phyloP scores from a whole-genome alignment of 345 rosid genomes.

The Ceriops decandra region DNA sequence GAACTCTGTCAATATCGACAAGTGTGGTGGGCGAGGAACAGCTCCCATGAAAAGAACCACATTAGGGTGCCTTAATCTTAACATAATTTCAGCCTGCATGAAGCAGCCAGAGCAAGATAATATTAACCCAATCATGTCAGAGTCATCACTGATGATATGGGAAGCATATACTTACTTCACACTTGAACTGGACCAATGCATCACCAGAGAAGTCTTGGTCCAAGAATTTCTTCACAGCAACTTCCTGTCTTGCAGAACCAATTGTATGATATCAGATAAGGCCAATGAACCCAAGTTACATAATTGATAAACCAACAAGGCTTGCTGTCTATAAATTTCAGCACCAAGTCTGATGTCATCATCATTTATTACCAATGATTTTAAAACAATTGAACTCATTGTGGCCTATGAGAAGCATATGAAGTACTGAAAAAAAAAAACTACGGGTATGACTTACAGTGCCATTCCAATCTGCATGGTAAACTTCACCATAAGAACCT shows the following conservation, averaged over 20 bases:
- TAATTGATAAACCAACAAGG: conserved; percentile 1
- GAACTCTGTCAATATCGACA: conserved; percentile 96
- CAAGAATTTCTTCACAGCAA: conserved; percentile 92
- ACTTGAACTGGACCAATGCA: conserved; percentile 80
- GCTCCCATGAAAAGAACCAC: conserved; percentile 99
- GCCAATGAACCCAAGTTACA: not conserved
- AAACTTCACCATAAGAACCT: conserved; percentile 98
- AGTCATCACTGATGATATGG: not conserved
- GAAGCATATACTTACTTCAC: conserved; percentile 58
- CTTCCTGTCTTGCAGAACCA: conserved; percentile 61
- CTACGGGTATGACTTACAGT: conserved; percentile 56
- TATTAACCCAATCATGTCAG: not conserved
- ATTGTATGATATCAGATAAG: conserved; percentile 1
- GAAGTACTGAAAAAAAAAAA: conserved; percentile 1
- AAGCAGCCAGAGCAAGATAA: conserved; percentile 15
- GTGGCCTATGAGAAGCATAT: conserved; percentile 2
- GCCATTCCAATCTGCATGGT: conserved; percentile 88
- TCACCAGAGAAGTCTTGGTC: conserved; percentile 93
- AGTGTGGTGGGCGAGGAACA: conserved; percentile 79
- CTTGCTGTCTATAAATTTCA: conserved; percentile 5
- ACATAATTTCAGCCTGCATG: conserved; percentile 85
- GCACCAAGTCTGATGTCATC: not conserved
- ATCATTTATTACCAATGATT: not conserved
- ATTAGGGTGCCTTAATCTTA: conserved; percentile 91
- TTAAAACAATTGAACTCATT: not conserved